Evolutionary conservation across 1,284 basidiomycete genomes (phyloP).

Genomic region (Apiotrichum gamsii): DNA sequence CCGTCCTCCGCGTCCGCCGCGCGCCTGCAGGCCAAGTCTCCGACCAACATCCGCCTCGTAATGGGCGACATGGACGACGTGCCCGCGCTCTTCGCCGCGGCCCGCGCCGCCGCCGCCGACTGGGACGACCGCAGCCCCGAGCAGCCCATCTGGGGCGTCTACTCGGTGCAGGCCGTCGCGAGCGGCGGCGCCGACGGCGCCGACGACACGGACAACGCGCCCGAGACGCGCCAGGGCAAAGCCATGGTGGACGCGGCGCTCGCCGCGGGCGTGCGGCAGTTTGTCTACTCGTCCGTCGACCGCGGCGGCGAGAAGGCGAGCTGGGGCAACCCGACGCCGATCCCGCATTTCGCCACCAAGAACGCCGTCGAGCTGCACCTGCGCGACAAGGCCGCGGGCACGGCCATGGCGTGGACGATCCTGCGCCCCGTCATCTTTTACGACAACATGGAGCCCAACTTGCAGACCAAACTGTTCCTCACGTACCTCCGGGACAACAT

Average conservation of each 20-base stretch:
- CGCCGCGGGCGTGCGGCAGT: constrained; percentile 45
- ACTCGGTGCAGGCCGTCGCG: constrained; percentile 18
- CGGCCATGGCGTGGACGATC: constrained; percentile 8
- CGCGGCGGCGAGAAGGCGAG: constrained; percentile 23
- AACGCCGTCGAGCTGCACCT: constrained; percentile 14
- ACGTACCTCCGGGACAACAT: constrained; percentile 15
- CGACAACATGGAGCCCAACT: constrained; percentile 14
- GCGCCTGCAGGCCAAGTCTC: constrained; percentile 13
- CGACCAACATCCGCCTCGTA: constrained; percentile 20
- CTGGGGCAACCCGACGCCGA: constrained; percentile 8
- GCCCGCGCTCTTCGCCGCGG: constrained; percentile 13
- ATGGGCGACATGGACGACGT: constrained; percentile 16
- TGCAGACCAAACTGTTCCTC: constrained; percentile 19
- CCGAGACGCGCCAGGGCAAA: constrained; percentile 11
- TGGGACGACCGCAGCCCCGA: too few relatives aligned
- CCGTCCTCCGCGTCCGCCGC: constrained; percentile 12
- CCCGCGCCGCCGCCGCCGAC: constrained; percentile 2
- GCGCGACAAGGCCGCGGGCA: constrained; percentile 1
- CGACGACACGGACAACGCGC: constrained; percentile 1
- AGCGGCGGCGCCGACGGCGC: neutral
- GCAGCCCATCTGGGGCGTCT: constrained; percentile 25
- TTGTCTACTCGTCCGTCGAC: constrained; percentile 45
- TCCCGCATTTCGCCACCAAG: constrained; percentile 19
- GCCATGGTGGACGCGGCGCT: constrained; percentile 47
- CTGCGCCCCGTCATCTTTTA: constrained; percentile 16